A percentile compares a stretch with the other conserved stretches of the same genome.
phyloP scores from a whole-genome alignment of 2,329 filamentous ascomycete genomes.

The Alternaria sp. region DNA sequence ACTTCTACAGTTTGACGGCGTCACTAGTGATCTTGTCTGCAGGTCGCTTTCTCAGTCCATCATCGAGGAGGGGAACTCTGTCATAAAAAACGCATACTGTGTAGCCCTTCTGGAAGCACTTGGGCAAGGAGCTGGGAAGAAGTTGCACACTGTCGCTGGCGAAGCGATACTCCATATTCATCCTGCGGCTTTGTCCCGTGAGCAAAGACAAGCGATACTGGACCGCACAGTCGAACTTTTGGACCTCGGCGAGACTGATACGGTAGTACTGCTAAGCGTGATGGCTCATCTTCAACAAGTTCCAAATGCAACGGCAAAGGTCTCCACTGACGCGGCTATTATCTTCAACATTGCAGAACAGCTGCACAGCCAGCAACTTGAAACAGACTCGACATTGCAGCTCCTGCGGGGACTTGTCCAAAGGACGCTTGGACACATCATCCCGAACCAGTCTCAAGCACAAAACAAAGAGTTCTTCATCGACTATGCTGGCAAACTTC shows the following conservation, averaged over 20 bases:
- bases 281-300: constrained; percentile 46
- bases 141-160: constrained; percentile 21
- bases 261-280: constrained; percentile 32
- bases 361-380: constrained; percentile 28
- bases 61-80: constrained; percentile 29
- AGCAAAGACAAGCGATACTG: constrained; percentile 45
- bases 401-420: constrained; percentile 40
- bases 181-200: constrained; percentile 39
- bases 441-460: constrained; percentile 46
- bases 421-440: constrained; percentile 40
- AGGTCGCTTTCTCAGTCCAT: constrained; percentile 35
- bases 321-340: constrained; percentile 37
- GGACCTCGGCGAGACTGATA: constrained; percentile 14
- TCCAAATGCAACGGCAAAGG: constrained; percentile 49
- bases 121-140: constrained; percentile 12
- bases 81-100: constrained; percentile 33
- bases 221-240: constrained; percentile 39
- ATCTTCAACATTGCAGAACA: constrained; percentile 44
- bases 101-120: constrained; percentile 32
- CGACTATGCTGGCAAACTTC: constrained; percentile 36
- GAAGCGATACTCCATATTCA: constrained; percentile 36
- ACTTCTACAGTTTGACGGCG: constrained; percentile 24
- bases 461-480: constrained; percentile 46
- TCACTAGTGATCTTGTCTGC: constrained; percentile 17
- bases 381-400: constrained; percentile 26